phyloP scores from a whole-genome alignment of 352 stramenopile genomes.

The Pythium phragmiticola region DNA sequence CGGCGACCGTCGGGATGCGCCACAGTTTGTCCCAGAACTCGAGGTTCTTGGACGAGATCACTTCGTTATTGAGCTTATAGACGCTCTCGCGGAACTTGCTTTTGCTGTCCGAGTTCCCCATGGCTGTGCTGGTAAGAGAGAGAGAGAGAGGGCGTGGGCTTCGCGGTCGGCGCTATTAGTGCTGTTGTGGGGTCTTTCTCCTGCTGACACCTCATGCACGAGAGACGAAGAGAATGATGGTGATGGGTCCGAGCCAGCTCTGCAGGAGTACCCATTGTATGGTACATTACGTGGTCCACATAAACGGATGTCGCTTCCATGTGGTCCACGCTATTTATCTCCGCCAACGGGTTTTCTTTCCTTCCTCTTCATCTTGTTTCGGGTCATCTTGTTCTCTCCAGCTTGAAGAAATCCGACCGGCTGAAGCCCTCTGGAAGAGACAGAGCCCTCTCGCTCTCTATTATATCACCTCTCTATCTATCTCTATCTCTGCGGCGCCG shows the following conservation, averaged over 20 bases:
- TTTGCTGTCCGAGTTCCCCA: constrained; percentile 90
- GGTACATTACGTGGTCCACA: constrained; percentile 12
- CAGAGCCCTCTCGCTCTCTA: too few relatives aligned
- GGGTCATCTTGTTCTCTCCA: not conserved
- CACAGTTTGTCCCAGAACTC: constrained; percentile 91
- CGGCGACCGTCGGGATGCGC: constrained; percentile 84
- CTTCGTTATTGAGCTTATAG: constrained; percentile 90
- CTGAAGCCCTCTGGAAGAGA: not conserved
- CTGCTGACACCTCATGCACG: constrained; percentile 20
- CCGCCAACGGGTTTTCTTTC: too few relatives aligned
- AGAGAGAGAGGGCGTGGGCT: not conserved
- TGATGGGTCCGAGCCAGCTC: constrained; percentile 7
- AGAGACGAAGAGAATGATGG: constrained; percentile 14
- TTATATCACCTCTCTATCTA: not conserved
- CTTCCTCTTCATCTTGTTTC: not conserved
- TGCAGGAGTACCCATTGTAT: not conserved
- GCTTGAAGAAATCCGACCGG: not conserved
- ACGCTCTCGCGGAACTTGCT: constrained; percentile 91
- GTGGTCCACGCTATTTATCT: constrained; percentile 6
- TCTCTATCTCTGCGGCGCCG: not conserved
- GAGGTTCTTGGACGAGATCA: constrained; percentile 82
- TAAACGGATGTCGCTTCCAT: not conserved
- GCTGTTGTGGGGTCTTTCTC: constrained; percentile 7
- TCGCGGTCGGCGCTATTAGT: not conserved
- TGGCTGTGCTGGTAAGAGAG: constrained; percentile 20